phyloP scores from a whole-genome alignment of 148 eudicot genomes.

The Chenopodium album region DNA sequence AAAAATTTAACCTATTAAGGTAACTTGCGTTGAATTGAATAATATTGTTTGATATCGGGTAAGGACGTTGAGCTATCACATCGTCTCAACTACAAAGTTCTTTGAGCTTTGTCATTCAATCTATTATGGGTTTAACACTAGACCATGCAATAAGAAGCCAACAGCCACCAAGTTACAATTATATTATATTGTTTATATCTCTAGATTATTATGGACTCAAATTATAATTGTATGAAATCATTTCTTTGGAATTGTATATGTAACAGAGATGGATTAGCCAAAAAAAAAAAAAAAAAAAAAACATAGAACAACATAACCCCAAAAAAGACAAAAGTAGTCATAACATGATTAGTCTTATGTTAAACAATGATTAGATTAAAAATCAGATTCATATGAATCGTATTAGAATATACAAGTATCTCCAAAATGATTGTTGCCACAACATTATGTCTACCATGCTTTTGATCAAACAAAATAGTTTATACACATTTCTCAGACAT shows the following conservation, averaged over 20 bases:
- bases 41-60: no score
- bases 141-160: neutral
- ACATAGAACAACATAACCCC: neutral
- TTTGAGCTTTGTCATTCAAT: neutral
- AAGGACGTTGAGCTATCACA: no score
- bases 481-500: constrained; percentile 11
- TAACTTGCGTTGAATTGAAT: no score
- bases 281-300: neutral
- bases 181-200: neutral
- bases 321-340: neutral
- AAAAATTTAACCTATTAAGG: no score
- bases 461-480: constrained; percentile 6
- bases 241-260: neutral
- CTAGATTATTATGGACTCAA: constrained; percentile 2
- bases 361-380: neutral
- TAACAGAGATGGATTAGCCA: neutral
- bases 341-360: constrained; percentile 4
- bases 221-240: neutral
- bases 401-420: neutral
- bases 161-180: neutral
- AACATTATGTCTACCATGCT: constrained; percentile 6
- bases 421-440: neutral
- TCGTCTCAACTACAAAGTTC: neutral
- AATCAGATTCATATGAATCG: constrained; percentile 4
- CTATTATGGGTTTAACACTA: neutral